A percentile compares a stretch with the other conserved stretches of the same genome.
Conservation (phyloP, 192 early-diverging fungal genomes). For the Jimgerdemannia flammicorona region DNA sequence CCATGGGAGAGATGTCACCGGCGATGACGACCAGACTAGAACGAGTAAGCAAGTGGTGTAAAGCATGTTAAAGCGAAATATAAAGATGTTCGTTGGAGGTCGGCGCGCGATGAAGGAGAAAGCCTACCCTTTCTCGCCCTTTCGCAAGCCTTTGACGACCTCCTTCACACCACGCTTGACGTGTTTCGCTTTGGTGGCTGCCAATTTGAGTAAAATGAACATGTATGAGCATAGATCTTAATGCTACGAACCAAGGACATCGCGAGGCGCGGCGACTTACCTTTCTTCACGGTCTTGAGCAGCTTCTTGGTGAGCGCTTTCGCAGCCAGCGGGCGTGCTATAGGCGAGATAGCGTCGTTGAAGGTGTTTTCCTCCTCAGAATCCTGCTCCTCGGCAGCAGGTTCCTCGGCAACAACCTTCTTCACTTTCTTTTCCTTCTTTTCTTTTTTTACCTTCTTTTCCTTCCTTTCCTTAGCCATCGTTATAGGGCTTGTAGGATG, state of each 20-base stretch:
- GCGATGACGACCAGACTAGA: slow-evolving; percentile 86
- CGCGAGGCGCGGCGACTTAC: slow-evolving; percentile 38
- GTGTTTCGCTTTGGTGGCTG: slow-evolving; percentile 82
- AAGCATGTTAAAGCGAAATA: neutral
- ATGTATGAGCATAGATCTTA: neutral
- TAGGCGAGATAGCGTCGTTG: slow-evolving; percentile 52
- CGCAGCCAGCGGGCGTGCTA: slow-evolving; percentile 79
- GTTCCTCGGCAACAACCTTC: slow-evolving; percentile 10
- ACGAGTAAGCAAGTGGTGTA: neutral
- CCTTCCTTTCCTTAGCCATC: slow-evolving; percentile 39
- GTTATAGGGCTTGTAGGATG: slow-evolving; percentile 1
- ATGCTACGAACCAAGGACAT: too few species aligned
- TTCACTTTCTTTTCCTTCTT: slow-evolving; percentile 30
- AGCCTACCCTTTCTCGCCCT: slow-evolving; percentile 82
- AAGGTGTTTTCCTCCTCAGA: slow-evolving; percentile 48
- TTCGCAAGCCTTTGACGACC: slow-evolving; percentile 93
- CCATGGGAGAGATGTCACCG: slow-evolving; percentile 94
- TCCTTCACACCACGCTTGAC: slow-evolving; percentile 97
- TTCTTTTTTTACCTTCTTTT: slow-evolving; percentile 52
- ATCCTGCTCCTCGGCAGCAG: slow-evolving; percentile 14
- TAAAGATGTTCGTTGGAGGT: too few species aligned
- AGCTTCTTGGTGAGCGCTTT: slow-evolving; percentile 85
- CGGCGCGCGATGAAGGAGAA: neutral
- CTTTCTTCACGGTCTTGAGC: slow-evolving; percentile 87
- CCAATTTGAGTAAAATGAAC: neutral